phyloP scores from a whole-genome alignment of 2,329 filamentous ascomycete genomes.

The Neoscytalidium dimidiatum region DNA sequence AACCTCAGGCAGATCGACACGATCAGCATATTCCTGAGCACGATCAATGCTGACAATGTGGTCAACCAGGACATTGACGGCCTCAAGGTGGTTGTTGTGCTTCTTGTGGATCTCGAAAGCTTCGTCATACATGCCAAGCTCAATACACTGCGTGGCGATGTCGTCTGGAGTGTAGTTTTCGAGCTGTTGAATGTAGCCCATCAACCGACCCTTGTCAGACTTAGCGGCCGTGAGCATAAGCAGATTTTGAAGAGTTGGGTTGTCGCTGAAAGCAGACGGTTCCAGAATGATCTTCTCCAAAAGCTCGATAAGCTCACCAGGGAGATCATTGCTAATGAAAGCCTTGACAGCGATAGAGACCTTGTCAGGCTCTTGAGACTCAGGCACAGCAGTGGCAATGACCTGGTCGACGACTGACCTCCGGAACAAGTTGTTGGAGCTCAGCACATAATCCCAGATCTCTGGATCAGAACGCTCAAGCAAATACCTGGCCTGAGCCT shows the following conservation, averaged over 20 bases:
- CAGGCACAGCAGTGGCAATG: conserved; percentile 89
- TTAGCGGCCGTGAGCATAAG: conserved; percentile 96
- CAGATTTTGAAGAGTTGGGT: conserved; percentile 92
- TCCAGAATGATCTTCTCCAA: conserved; percentile 99
- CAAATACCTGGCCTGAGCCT: conserved; percentile 93
- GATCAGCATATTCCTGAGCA: conserved; percentile 92
- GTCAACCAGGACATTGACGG: conserved; percentile 90
- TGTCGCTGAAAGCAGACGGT: conserved; percentile 98
- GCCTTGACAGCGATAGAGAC: conserved; percentile 92
- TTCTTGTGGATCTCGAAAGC: conserved; percentile 99
- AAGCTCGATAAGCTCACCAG: conserved; percentile 91
- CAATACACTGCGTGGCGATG: conserved; percentile 89
- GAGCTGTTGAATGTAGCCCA: conserved; percentile 93
- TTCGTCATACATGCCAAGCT: conserved; percentile 93
- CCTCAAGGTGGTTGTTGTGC: conserved; percentile 82
- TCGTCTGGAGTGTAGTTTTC: conserved; percentile 89
- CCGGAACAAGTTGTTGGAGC: conserved; percentile 92
- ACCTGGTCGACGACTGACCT: conserved; percentile 95
- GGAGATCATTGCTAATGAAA: conserved; percentile 88
- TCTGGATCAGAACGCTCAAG: conserved; percentile 86
- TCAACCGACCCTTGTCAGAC: conserved; percentile 90
- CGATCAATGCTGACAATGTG: conserved; percentile 97
- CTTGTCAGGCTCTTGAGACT: conserved; percentile 89
- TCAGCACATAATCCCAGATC: conserved; percentile 93
- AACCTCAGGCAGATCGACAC: conserved; percentile 89